phyloP scores from a whole-genome alignment of 768 basidiomycete species.

The Termitomyces sp. region DNA sequence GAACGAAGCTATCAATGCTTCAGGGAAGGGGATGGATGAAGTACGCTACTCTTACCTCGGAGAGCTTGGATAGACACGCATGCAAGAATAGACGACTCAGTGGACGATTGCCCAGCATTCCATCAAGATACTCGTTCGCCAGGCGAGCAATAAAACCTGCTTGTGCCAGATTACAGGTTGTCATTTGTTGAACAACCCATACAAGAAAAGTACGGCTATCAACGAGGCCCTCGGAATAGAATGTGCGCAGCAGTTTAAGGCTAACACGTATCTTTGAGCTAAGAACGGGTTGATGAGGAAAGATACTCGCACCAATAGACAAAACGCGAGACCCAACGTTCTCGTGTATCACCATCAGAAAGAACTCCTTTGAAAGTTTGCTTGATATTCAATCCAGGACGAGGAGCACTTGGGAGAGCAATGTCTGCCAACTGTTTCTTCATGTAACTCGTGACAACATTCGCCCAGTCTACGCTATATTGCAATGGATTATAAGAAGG shows the following conservation, averaged over 20 bases:
- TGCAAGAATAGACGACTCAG: slow-evolving; percentile 66
- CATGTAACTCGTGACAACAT: slow-evolving; percentile 71
- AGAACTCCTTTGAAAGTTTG: slow-evolving; percentile 80
- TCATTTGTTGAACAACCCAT: slow-evolving; percentile 78
- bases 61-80: slow-evolving; percentile 59
- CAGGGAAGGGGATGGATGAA: neutral
- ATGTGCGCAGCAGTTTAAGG: slow-evolving; percentile 63
- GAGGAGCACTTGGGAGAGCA: slow-evolving; percentile 70
- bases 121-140: slow-evolving; percentile 76
- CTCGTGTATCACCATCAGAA: slow-evolving; percentile 62
- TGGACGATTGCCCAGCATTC: slow-evolving; percentile 60
- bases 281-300: neutral
- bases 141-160: slow-evolving; percentile 69
- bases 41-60: slow-evolving; percentile 41
- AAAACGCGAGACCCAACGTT: slow-evolving; percentile 76
- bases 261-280: slow-evolving; percentile 28
- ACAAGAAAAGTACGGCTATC: slow-evolving; percentile 71
- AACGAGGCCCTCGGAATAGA: slow-evolving; percentile 77
- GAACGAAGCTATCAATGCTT: slow-evolving; percentile 40
- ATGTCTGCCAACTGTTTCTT: slow-evolving; percentile 82
- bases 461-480: slow-evolving; percentile 84
- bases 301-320: slow-evolving; percentile 55
- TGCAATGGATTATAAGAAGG: slow-evolving; percentile 77
- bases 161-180: slow-evolving; percentile 76
- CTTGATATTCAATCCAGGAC: slow-evolving; percentile 74